Conservation (phyloP, 331 rosid species). For the Rhamnella rubrinervis region DNA sequence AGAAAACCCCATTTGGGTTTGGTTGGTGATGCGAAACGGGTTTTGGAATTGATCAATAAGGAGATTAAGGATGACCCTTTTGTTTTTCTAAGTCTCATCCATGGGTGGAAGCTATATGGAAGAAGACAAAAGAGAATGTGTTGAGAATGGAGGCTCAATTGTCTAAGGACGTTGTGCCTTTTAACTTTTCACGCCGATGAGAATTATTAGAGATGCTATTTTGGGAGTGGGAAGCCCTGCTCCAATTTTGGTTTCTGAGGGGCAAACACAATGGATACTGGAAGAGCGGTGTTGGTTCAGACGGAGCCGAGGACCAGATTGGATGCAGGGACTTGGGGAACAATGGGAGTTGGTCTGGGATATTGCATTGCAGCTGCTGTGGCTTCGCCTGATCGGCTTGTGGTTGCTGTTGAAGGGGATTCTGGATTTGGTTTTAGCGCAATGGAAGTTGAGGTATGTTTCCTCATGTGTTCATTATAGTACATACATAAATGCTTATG, state of each 20-base stretch:
- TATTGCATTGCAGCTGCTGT: slow-evolving; percentile 96
- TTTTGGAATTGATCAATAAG: slow-evolving; percentile 58
- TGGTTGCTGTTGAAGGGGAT: slow-evolving; percentile 91
- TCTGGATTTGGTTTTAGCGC: slow-evolving; percentile 98
- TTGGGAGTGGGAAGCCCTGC: slow-evolving; percentile 64
- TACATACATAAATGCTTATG: neutral
- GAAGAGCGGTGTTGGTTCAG: slow-evolving; percentile 84
- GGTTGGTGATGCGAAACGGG: slow-evolving; percentile 78
- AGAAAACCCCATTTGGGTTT: slow-evolving; percentile 80
- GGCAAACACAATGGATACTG: slow-evolving; percentile 98
- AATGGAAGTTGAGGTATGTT: slow-evolving; percentile 93
- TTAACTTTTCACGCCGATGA: slow-evolving; percentile 91
- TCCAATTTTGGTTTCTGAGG: slow-evolving; percentile 86
- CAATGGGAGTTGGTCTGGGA: slow-evolving; percentile 98
- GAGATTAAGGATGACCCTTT: slow-evolving; percentile 88
- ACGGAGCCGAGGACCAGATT: slow-evolving; percentile 93
- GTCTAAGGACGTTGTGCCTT: slow-evolving; percentile 74
- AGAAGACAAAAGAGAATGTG: slow-evolving; percentile 68
- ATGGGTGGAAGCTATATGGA: slow-evolving; percentile 69
- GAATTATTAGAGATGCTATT: slow-evolving; percentile 77
- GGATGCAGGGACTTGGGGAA: slow-evolving; percentile 99
- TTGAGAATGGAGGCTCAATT: slow-evolving; percentile 78
- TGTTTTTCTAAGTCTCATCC: slow-evolving; percentile 76
- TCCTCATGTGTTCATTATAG: neutral
- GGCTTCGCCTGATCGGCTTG: slow-evolving; percentile 80